phyloP scores from a whole-genome alignment of 495 filamentous ascomycete species.

The Aspergillus kassunensis region DNA sequence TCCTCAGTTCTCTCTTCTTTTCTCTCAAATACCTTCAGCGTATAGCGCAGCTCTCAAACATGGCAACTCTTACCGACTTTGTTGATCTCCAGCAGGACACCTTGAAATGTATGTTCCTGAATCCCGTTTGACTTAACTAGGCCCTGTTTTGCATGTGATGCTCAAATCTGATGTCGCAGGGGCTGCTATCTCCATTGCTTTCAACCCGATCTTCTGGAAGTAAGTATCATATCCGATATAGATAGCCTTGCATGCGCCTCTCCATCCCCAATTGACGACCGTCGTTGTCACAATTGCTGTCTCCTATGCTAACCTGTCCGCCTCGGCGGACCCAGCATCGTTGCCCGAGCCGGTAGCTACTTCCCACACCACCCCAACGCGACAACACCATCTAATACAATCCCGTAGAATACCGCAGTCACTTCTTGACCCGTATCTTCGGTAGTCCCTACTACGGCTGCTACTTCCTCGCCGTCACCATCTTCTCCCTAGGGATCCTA shows the following conservation, averaged over 20 bases:
- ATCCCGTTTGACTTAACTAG: not conserved
- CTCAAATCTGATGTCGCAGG: conserved; percentile 30
- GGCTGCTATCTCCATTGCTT: conserved; percentile 47
- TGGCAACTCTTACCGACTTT: conserved; percentile 38
- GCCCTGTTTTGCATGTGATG: conserved; percentile 31
- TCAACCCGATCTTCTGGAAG: conserved; percentile 59
- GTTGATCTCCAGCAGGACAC: conserved; percentile 45
- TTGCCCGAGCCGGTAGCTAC: conserved; percentile 44
- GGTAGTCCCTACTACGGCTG: conserved; percentile 70
- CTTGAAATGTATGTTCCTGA: conserved; percentile 34
- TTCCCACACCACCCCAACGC: conserved; percentile 9
- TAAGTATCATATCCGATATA: conserved; percentile 25
- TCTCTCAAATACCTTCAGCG: not conserved
- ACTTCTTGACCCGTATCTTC: conserved; percentile 82
- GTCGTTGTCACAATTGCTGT: not conserved
- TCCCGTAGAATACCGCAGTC: conserved; percentile 79
- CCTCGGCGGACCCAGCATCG: conserved; percentile 29
- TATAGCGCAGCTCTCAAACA: conserved; percentile 17
- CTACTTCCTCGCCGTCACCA: conserved; percentile 82
- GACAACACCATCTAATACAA: conserved; percentile 8
- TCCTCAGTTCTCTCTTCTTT: conserved; percentile 7
- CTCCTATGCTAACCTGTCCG: conserved; percentile 16
- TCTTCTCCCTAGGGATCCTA: conserved; percentile 87
- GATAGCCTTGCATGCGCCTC: not conserved
- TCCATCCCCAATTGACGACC: not conserved